phyloP scores from a whole-genome alignment of 371 early-diverging fungal genomes.

The Rhizopus sp. region DNA sequence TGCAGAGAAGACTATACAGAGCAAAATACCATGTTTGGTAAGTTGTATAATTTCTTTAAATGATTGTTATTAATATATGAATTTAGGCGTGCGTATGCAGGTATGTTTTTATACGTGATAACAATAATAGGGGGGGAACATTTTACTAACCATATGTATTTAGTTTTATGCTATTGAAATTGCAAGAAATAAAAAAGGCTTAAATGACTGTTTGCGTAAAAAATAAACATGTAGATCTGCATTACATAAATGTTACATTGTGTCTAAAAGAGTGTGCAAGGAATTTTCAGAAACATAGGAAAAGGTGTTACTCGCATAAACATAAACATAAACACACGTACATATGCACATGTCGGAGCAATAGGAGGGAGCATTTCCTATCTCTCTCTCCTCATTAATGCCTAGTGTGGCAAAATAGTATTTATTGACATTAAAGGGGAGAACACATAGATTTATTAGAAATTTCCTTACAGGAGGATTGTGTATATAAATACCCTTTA shows the following conservation, averaged over 20 bases:
- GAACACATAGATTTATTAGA: neutral
- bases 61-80: conserved; percentile 14
- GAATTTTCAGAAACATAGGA: too few relatives aligned
- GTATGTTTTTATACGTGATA: conserved; percentile 14
- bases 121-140: neutral
- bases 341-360: too few relatives aligned
- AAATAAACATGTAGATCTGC: conserved; percentile 10
- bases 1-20: conserved; percentile 76
- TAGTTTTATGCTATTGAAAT: conserved; percentile 91
- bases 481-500: neutral
- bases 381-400: neutral
- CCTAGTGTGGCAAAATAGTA: neutral
- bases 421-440: neutral
- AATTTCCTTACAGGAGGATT: neutral
- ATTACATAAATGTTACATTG: too few relatives aligned
- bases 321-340: too few relatives aligned
- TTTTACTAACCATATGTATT: neutral
- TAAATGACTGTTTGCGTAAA: conserved; percentile 55
- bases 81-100: conserved; percentile 54
- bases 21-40: conserved; percentile 88
- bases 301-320: too few relatives aligned
- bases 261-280: too few relatives aligned
- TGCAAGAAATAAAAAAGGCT: conserved; percentile 83
- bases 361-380: neutral
- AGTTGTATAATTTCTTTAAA: conserved; percentile 7